Conservation (phyloP, 2,329 filamentous ascomycete species). For the Aspergillus novofumigatus region DNA sequence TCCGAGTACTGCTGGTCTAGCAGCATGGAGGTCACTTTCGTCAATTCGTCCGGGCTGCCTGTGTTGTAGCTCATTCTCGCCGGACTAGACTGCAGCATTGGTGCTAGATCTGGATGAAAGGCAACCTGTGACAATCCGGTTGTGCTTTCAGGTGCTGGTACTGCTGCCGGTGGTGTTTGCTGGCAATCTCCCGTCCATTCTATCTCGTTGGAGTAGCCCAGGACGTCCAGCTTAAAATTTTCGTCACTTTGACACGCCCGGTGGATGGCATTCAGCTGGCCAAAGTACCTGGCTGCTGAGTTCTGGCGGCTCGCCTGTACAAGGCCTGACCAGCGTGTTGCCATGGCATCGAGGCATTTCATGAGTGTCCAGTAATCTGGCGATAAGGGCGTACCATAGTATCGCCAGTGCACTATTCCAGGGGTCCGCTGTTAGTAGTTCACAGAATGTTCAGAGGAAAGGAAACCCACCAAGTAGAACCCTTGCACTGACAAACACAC, state of each 20-base stretch:
- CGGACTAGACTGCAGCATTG: neutral
- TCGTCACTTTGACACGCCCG: conserved; percentile 1
- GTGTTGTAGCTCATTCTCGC: neutral
- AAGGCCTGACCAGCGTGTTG: conserved; percentile 11
- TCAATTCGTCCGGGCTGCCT: conserved; percentile 16
- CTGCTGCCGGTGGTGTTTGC: no score
- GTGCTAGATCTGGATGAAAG: neutral
- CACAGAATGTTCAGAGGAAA: neutral
- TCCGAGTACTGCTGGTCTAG: conserved; percentile 23
- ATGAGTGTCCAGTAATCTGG: conserved; percentile 22
- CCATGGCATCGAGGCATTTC: conserved; percentile 19
- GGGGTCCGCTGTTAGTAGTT: neutral
- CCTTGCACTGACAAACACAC: conserved; percentile 42
- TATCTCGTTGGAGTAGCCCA: conserved; percentile 10
- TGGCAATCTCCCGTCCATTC: neutral
- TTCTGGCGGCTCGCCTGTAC: neutral
- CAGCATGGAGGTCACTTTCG: conserved; percentile 19
- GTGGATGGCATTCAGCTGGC: neutral
- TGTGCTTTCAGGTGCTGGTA: no score
- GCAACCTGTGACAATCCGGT: neutral
- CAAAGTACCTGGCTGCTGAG: conserved; percentile 4
- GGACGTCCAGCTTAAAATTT: conserved; percentile 5
- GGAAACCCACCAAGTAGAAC: conserved; percentile 11
- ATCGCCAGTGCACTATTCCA: conserved; percentile 23
- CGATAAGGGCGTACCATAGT: conserved; percentile 14